Percentiles rank a stretch among this genome's conserved stretches.
Conservation (phyloP, 139 green algal species). For the Volvox reticuliferus region DNA sequence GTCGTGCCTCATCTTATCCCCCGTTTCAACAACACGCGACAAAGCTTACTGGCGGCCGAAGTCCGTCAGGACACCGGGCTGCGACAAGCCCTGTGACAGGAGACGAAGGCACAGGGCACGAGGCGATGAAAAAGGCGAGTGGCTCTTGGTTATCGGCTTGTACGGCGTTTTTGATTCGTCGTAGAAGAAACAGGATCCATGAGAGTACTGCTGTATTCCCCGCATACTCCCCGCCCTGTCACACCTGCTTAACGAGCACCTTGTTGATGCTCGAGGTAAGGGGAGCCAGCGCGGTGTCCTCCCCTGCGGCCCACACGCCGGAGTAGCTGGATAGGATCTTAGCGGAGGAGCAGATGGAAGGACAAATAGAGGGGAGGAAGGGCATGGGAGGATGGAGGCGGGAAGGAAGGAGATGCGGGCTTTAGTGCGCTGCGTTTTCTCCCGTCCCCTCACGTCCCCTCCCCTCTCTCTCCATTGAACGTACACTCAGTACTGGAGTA, state of each 20-base stretch:
- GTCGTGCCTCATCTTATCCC: too few relatives aligned
- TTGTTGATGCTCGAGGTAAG: conserved; percentile 67
- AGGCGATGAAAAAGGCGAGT: too few relatives aligned
- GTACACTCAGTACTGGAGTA: too few relatives aligned
- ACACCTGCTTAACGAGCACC: conserved; percentile 14
- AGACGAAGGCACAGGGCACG: neutral
- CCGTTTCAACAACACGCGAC: neutral
- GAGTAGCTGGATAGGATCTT: conserved; percentile 42
- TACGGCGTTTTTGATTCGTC: too few relatives aligned
- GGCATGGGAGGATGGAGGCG: neutral
- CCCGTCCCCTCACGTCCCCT: too few relatives aligned
- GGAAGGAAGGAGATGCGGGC: neutral
- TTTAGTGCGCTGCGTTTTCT: too few relatives aligned
- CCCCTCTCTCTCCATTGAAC: too few relatives aligned
- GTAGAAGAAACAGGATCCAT: too few relatives aligned
- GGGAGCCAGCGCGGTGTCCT: conserved; percentile 80
- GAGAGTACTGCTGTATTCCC: too few relatives aligned
- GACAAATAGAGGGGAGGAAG: neutral
- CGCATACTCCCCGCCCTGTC: neutral
- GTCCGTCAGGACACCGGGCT: neutral
- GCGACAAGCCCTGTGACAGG: neutral
- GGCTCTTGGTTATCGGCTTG: too few relatives aligned
- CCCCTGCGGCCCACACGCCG: conserved; percentile 62
- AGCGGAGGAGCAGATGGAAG: neutral
- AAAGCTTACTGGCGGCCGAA: neutral